Conservation (phyloP, 495 filamentous ascomycete species). For the Entonaema liquescens region DNA sequence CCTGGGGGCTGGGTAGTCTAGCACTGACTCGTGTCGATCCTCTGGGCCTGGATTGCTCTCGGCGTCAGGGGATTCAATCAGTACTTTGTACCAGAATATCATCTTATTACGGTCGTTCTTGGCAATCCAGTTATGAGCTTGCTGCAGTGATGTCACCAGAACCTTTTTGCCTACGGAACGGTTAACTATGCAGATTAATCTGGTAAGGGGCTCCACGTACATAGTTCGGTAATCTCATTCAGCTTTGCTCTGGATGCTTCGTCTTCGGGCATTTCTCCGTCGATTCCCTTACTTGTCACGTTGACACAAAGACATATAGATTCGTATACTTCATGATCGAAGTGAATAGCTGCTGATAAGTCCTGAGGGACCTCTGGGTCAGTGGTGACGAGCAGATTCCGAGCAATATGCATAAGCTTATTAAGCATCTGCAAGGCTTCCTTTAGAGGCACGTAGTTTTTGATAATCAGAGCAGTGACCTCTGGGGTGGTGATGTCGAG, state of each 20-base stretch:
- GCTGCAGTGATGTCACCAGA: conserved; percentile 87
- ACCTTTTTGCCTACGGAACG: conserved; percentile 77
- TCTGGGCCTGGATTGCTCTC: conserved; percentile 57
- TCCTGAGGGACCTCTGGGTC: conserved; percentile 80
- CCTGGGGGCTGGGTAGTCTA: conserved; percentile 40
- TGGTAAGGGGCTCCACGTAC: conserved; percentile 44
- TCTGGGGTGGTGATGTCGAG: conserved; percentile 63
- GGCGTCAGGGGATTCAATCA: conserved; percentile 58
- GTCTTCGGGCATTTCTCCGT: conserved; percentile 79
- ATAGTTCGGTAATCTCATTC: conserved; percentile 64
- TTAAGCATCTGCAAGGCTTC: conserved; percentile 86
- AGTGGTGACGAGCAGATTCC: conserved; percentile 84
- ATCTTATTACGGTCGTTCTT: conserved; percentile 92
- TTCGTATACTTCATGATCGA: conserved; percentile 85
- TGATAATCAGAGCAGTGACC: conserved; percentile 77
- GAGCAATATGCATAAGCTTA: conserved; percentile 82
- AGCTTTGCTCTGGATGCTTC: conserved; percentile 60
- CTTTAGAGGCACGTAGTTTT: conserved; percentile 75
- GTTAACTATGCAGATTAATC: conserved; percentile 34
- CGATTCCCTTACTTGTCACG: conserved; percentile 88
- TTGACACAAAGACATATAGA: conserved; percentile 84
- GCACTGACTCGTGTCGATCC: conserved; percentile 42
- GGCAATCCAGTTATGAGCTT: conserved; percentile 90
- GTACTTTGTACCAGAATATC: conserved; percentile 82
- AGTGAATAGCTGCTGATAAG: conserved; percentile 77